Evolutionary conservation across 2,329 filamentous ascomycete species (phyloP).

Genomic region (Claviceps purpurea): DNA sequence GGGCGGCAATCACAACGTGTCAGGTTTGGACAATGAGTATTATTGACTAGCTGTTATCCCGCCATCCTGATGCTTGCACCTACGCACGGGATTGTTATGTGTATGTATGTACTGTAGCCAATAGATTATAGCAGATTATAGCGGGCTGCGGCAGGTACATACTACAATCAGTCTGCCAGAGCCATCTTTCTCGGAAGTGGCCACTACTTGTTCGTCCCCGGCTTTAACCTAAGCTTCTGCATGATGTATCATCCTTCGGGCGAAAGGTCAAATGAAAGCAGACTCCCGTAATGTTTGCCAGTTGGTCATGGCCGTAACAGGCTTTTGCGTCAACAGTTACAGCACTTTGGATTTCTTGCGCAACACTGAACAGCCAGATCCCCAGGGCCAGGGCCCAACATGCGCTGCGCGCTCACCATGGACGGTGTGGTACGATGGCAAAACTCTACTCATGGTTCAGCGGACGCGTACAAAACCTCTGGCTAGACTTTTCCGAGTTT

Average conservation of each 20-base stretch:
- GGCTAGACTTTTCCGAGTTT: slow-evolving; percentile 31
- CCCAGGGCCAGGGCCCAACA: slow-evolving; percentile 52
- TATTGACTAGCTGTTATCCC: too few relatives aligned
- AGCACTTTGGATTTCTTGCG: slow-evolving; percentile 50
- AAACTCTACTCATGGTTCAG: slow-evolving; percentile 66
- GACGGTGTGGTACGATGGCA: slow-evolving; percentile 47
- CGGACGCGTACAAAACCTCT: slow-evolving; percentile 41
- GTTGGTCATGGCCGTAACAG: slow-evolving; percentile 58
- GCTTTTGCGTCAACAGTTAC: slow-evolving; percentile 66
- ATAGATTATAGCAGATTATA: slow-evolving; percentile 61
- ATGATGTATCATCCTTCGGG: slow-evolving; percentile 55
- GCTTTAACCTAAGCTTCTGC: slow-evolving; percentile 61
- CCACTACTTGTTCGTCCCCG: slow-evolving; percentile 60
- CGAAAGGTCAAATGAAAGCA: slow-evolving; percentile 53
- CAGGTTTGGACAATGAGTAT: too few relatives aligned
- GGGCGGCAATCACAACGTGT: too few relatives aligned
- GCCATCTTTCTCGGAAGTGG: slow-evolving; percentile 29
- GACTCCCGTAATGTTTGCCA: slow-evolving; percentile 47
- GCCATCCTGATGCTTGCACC: too few relatives aligned
- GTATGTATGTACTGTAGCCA: slow-evolving; percentile 48
- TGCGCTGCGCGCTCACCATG: slow-evolving; percentile 62
- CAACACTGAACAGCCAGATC: slow-evolving; percentile 28
- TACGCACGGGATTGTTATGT: slow-evolving; percentile 40
- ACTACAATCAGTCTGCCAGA: slow-evolving; percentile 22
- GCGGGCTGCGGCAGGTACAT: slow-evolving; percentile 38